Evolutionary conservation across 1,139 yeast species (phyloP), one percentile per base, ranked within the genome.

Genomic region (Zygosaccharomyces pseudobailii): DNA sequence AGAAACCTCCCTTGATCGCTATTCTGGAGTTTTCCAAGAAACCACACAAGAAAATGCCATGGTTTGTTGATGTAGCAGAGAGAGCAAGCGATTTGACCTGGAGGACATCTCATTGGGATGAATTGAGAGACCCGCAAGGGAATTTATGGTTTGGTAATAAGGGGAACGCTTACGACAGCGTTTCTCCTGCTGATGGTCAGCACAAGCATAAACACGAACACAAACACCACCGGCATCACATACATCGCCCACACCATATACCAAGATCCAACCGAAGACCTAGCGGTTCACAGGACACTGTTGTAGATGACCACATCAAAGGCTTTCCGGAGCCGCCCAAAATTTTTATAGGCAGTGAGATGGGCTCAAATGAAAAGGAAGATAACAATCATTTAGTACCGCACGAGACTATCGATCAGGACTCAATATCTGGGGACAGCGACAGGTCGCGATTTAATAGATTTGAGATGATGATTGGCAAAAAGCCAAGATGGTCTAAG

Each of bases 61-160:
- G 95, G 95, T 80, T 84, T 36, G 74, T 87, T 3, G 86, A 82
- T 46, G 65, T 83, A 40, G 71, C 78, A 45, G 96, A 87, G 59
- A 64, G 76, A 32, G 67, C 79, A 6, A 74, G 78, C 43, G 95
- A 87, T 61, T 54, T 74, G 22, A 68, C 76, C 0, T 87, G 95
- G 92, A 72, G 90, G 55, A 69, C 74, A 6, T 65, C 70, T n/a
- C 84, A 84, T 58, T 80, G 87, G 81, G 70, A 75, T 55, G 83
- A 82, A 55, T 66, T 87, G 43, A 67, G 68, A 35, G 73, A 74
- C 45, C 69, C 83, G 0, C 65, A 71, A 6, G 89, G 89, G 0
- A 71, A 75, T 27, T 61, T 74, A 6, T 80, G 90, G 85, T 82
- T 76, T 55, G 82, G 82, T 1, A 50, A 49, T 6, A 31, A 36